Conservation (phyloP, 768 basidiomycete species). For the Boletus bicolor region DNA sequence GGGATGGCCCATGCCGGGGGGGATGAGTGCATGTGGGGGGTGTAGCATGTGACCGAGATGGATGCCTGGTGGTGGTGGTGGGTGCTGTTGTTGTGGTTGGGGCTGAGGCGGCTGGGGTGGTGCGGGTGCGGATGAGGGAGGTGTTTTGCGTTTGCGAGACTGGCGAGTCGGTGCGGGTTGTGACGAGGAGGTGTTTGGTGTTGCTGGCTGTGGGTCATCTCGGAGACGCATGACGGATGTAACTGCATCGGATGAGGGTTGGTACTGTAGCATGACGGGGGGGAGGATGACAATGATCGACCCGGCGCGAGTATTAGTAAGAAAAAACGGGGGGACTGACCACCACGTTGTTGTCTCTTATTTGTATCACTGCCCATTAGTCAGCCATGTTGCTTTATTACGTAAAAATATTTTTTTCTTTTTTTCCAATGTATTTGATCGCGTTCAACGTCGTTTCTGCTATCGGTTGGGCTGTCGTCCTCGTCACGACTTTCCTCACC, state of each 20-base stretch:
- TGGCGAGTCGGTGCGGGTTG: slow-evolving; percentile 22
- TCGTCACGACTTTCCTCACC: slow-evolving; percentile 29
- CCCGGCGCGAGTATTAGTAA: slow-evolving; percentile 38
- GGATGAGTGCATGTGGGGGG: slow-evolving; percentile 53
- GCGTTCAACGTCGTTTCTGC: slow-evolving; percentile 76
- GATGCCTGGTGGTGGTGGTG: slow-evolving; percentile 19
- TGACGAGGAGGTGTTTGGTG: slow-evolving; percentile 14
- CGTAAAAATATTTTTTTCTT: background rate
- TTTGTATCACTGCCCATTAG: slow-evolving; percentile 14
- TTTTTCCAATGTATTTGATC: slow-evolving; percentile 53
- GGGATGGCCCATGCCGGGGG: slow-evolving; percentile 30
- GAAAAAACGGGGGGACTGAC: slow-evolving; percentile 25
- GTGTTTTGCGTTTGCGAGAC: slow-evolving; percentile 67
- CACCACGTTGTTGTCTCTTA: slow-evolving; percentile 18
- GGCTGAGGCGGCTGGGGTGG: slow-evolving; percentile 19
- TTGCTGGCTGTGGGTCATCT: slow-evolving; percentile 43
- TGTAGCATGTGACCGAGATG: slow-evolving; percentile 54
- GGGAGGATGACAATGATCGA: slow-evolving; percentile 25
- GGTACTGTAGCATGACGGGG: slow-evolving; percentile 30
- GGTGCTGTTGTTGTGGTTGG: slow-evolving; percentile 28
- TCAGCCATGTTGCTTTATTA: slow-evolving; percentile 10
- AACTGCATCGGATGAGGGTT: slow-evolving; percentile 13
- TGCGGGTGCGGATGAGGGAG: slow-evolving; percentile 39
- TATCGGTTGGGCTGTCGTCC: slow-evolving; percentile 71
- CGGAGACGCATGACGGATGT: slow-evolving; percentile 53